phyloP scores from a whole-genome alignment of 768 basidiomycete genomes.

The Mrakia hoshinonis region DNA sequence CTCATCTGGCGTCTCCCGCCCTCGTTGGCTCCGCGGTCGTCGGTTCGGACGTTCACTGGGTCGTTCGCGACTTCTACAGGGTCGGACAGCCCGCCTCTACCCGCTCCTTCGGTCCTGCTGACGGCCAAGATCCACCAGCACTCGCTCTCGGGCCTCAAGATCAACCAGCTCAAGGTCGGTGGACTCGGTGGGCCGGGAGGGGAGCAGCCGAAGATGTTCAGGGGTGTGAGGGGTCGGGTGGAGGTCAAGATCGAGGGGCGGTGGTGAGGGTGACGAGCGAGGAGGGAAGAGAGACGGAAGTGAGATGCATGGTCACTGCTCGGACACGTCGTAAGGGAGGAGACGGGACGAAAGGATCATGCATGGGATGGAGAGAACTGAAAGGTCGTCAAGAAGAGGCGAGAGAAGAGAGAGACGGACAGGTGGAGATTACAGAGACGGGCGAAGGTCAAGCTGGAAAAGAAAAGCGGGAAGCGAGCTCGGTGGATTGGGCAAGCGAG shows the following conservation, averaged over 20 bases:
- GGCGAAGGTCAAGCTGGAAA: too few species aligned
- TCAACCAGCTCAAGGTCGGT: slow-evolving; percentile 19
- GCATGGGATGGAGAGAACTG: too few species aligned
- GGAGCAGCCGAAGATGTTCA: slow-evolving; percentile 20
- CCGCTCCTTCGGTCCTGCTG: not conserved
- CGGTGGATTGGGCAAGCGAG: too few species aligned
- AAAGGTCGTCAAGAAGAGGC: too few species aligned
- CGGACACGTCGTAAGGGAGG: too few species aligned
- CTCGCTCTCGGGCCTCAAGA: slow-evolving; percentile 25
- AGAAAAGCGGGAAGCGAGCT: too few species aligned
- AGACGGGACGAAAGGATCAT: too few species aligned
- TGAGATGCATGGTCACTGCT: too few species aligned
- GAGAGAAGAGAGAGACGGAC: too few species aligned
- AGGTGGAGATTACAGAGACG: too few species aligned
- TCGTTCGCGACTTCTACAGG: slow-evolving; percentile 17
- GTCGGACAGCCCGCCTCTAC: slow-evolving; percentile 1
- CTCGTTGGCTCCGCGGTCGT: not conserved
- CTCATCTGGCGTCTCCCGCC: slow-evolving; percentile 18
- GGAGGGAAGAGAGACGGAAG: too few species aligned
- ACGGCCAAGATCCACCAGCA: slow-evolving; percentile 28
- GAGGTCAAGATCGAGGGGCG: slow-evolving; percentile 17
- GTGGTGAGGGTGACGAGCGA: slow-evolving; percentile 17
- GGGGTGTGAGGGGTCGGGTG: slow-evolving; percentile 22
- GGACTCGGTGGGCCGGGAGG: slow-evolving; percentile 4
- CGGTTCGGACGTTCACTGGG: slow-evolving; percentile 10